Evolutionary conservation across 2,329 filamentous ascomycete species (phyloP).

Genomic region (Cercospora citrullina): DNA sequence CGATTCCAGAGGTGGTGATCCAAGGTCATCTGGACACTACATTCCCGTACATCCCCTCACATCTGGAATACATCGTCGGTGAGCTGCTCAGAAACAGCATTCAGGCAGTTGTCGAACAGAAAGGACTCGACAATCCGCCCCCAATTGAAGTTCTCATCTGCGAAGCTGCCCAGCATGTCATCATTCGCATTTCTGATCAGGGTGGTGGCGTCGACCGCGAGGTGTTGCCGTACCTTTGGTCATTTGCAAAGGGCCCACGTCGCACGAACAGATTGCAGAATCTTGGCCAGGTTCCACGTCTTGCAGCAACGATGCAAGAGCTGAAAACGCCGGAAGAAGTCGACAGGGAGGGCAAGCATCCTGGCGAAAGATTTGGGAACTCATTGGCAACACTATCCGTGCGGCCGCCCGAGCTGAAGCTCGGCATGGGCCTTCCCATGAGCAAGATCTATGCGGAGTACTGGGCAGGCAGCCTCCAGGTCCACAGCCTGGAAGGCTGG

Average conservation of each 20-base stretch:
- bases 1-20: constrained; percentile 78
- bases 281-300: constrained; percentile 79
- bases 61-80: constrained; percentile 95
- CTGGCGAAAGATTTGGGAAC: constrained; percentile 51
- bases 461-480: constrained; percentile 88
- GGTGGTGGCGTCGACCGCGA: constrained; percentile 88
- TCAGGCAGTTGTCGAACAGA: constrained; percentile 82
- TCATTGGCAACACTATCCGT: constrained; percentile 79
- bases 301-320: constrained; percentile 88
- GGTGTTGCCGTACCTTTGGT: constrained; percentile 88
- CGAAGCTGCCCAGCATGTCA: constrained; percentile 90
- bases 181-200: constrained; percentile 92
- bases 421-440: constrained; percentile 92
- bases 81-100: constrained; percentile 94
- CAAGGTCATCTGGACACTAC: constrained; percentile 83
- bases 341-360: constrained; percentile 18
- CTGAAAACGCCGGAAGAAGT: constrained; percentile 27
- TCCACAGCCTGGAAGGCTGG: constrained; percentile 93
- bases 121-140: constrained; percentile 55
- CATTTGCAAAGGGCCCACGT: constrained; percentile 89
- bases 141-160: constrained; percentile 94
- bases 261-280: constrained; percentile 78
- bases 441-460: constrained; percentile 96
- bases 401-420: constrained; percentile 77
- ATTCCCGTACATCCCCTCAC: constrained; percentile 94